Base-by-base conservation (phyloP, 148 eudicot species). In the Dysphania ambrosioides region DNA sequence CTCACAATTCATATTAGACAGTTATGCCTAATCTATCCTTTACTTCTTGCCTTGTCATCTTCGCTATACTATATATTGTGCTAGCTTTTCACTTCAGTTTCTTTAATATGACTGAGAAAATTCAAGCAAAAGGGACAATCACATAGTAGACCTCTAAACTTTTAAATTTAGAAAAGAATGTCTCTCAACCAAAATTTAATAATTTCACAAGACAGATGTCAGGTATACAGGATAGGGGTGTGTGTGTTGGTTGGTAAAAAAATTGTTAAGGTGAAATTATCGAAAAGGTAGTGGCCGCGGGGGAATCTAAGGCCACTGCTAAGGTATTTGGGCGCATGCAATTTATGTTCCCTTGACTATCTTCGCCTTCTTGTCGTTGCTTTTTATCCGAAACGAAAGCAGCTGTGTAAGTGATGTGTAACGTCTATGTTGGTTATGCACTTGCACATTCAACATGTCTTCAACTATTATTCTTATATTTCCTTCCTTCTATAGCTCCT, bases 281-380 rank as follows among this genome's bases (percentile, higher is more conserved):
- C 23, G 19, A 72, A 59, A 72, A 47, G 56, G 67, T 58, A 18
- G 19, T 58, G 75, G 55, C 32, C n/a, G 55, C 26, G 75, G 57
- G 75, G 55, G 64, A 72, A 72, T 72, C 75, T 72, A 72, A 35
- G 65, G 42, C 27, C 8, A 58, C 31, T 34, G 61, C 30, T 21
- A 57, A 72, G 56, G 47, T 72, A 27, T 72, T 61, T 61, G 56
- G 75, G 57, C 75, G 75, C 75, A 72, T 72, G 75, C 75, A 59
- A 60, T 72, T 60, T 41, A 40, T 72, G 32, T 72, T 41, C 67
- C 24, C 47, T 72, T 72, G 57, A 59, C 67, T 60, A 60, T 71
- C 8, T 15, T 44, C 30, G 29, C 47, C 31, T 38, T 57, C 23
- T 38, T 26, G 35, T 24, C 65, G 36, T 56, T 16, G 23, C 44